Percentiles rank a stretch among this genome's conserved stretches.
Conservation (phyloP, 257 asterid genomes). For the Craterostigma plantagineum region DNA sequence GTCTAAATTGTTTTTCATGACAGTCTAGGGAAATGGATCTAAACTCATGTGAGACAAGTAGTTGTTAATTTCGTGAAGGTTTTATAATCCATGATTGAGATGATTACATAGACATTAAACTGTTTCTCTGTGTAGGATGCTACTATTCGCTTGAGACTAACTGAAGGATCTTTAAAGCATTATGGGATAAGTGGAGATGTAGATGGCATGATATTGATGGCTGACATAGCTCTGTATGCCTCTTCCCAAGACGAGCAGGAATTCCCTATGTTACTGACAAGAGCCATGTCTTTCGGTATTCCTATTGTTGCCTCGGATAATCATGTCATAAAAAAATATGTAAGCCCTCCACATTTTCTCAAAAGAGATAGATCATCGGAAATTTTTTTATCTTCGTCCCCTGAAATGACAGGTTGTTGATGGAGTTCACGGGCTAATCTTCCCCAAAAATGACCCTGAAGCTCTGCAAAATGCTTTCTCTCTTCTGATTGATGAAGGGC, state of each 20-base stretch:
- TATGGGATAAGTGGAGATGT: constrained; percentile 57
- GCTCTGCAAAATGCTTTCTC: constrained; percentile 50
- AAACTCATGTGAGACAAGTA: no score
- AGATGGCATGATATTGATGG: constrained; percentile 64
- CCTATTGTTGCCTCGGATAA: constrained; percentile 72
- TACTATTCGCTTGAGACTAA: constrained; percentile 58
- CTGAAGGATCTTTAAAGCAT: constrained; percentile 60
- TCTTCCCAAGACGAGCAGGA: constrained; percentile 89
- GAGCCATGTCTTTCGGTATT: constrained; percentile 90
- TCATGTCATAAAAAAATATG: constrained; percentile 54
- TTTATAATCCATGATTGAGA: background rate
- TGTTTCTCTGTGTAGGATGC: constrained; percentile 29
- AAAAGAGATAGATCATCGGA: constrained; percentile 11
- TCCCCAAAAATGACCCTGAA: constrained; percentile 40
- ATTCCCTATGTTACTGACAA: constrained; percentile 63
- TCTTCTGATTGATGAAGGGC: constrained; percentile 46
- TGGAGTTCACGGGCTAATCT: constrained; percentile 71
- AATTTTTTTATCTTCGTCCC: constrained; percentile 7
- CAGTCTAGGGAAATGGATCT: no score
- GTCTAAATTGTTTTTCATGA: no score
- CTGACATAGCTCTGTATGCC: constrained; percentile 74
- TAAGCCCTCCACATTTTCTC: constrained; percentile 20
- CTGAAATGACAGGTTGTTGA: constrained; percentile 46
- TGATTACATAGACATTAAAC: background rate
- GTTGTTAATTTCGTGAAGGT: background rate